These are phyloP conservation scores for Cryptococcus amylolentus DNA, from an alignment of 1,284 basidiomycete genomes.

Conservation along the genomic window DNA sequence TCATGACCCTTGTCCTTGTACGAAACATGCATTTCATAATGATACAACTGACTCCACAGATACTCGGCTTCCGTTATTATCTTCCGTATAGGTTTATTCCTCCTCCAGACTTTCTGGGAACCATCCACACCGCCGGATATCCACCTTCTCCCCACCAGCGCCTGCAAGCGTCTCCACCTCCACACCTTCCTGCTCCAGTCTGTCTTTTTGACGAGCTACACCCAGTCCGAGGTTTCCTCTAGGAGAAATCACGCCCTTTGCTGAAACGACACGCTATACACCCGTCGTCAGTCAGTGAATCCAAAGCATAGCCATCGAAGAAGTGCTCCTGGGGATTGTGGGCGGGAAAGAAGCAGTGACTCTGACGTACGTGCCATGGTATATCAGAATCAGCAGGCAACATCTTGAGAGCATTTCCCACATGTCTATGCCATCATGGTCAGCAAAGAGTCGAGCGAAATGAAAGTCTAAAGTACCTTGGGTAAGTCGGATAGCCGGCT, in stretches of 20 bases:
- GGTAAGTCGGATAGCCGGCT: constrained; percentile 74
- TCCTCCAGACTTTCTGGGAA: constrained; percentile 52
- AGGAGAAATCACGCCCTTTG: constrained; percentile 62
- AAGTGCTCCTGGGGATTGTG: neutral
- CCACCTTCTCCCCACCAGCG: constrained; percentile 54
- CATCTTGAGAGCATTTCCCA: constrained; percentile 59
- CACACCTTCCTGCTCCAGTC: constrained; percentile 67
- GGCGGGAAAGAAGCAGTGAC: constrained; percentile 65
- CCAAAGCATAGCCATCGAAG: neutral
- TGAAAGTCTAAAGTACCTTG: constrained; percentile 43
- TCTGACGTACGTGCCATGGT: constrained; percentile 56
- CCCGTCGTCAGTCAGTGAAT: constrained; percentile 51
- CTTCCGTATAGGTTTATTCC: too few relatives aligned
- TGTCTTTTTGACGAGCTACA: constrained; percentile 63
- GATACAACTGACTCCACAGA: too few relatives aligned
- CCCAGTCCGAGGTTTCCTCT: constrained; percentile 69
- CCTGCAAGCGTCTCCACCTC: constrained; percentile 55
- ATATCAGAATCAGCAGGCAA: constrained; percentile 31
- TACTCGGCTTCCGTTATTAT: too few relatives aligned
- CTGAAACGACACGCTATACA: constrained; percentile 42
- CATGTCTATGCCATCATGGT: constrained; percentile 56
- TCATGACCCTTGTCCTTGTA: too few relatives aligned
- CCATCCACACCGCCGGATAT: constrained; percentile 59
- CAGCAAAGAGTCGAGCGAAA: neutral
- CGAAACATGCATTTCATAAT: too few relatives aligned